These are phyloP conservation scores for Clonostachys solani DNA, from an alignment of 2,329 filamentous ascomycete species.

Conservation along the genomic window DNA sequence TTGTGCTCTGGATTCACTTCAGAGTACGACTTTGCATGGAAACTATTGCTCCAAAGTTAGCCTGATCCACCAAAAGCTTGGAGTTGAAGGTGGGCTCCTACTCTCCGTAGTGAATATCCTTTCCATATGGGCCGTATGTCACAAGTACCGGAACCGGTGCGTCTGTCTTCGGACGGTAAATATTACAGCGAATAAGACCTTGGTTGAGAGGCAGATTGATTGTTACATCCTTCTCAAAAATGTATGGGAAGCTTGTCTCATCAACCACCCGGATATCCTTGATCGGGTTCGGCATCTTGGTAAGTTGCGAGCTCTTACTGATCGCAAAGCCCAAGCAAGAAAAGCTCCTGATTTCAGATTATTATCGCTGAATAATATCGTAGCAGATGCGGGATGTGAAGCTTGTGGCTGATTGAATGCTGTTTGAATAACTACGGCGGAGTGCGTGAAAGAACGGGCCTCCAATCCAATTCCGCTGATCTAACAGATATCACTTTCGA, in stretches of 20 bases:
- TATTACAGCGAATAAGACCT: constrained; percentile 29
- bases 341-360: no score
- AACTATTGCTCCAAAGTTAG: constrained; percentile 9
- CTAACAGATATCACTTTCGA: no score
- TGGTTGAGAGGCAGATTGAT: constrained; percentile 18
- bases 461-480: no score
- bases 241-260: constrained; percentile 27
- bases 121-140: constrained; percentile 71
- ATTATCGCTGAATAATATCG: no score
- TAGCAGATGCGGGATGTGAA: no score
- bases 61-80: no score
- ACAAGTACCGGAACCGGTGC: constrained; percentile 52
- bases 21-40: background rate
- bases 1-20: constrained; percentile 49
- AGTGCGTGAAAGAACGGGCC: no score
- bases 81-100: constrained; percentile 28
- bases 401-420: no score
- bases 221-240: constrained; percentile 27
- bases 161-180: constrained; percentile 25
- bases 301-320: background rate
- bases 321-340: no score
- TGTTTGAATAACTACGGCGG: no score
- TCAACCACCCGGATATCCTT: constrained; percentile 14
- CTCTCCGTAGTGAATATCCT: constrained; percentile 62
- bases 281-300: constrained; percentile 13